Percentiles rank a stretch among this genome's conserved stretches.
phyloP scores from a whole-genome alignment of 768 basidiomycete species.

The Exsudoporus frostii region DNA sequence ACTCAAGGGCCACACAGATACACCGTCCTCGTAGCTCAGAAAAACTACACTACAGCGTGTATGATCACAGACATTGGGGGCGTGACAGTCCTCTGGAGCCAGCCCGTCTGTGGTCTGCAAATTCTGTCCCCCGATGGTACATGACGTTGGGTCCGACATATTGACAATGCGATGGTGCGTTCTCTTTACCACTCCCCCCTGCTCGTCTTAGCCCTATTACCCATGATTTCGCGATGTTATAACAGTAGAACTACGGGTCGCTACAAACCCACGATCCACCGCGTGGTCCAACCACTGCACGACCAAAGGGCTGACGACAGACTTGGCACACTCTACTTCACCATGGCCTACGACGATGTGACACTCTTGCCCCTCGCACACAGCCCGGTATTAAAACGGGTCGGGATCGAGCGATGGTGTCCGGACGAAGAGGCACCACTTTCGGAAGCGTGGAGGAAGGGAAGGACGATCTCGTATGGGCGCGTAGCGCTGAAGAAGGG shows the following conservation, averaged over 20 bases:
- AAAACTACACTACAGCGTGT: constrained; percentile 22
- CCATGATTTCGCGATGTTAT: neutral
- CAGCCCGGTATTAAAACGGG: constrained; percentile 47
- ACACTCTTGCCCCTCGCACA: constrained; percentile 41
- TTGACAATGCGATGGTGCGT: constrained; percentile 54
- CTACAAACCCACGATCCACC: constrained; percentile 58
- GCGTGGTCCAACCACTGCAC: constrained; percentile 53
- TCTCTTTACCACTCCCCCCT: neutral
- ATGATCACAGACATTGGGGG: constrained; percentile 51
- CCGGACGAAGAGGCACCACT: constrained; percentile 42
- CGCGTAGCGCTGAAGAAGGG: constrained; percentile 39
- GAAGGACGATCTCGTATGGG: constrained; percentile 49
- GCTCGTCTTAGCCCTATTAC: neutral
- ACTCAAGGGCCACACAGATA: constrained; percentile 59
- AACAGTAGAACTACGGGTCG: constrained; percentile 36
- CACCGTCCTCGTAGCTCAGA: neutral
- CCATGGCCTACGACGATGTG: constrained; percentile 48
- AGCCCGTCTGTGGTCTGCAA: constrained; percentile 56
- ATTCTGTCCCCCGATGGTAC: constrained; percentile 49
- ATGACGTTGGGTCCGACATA: constrained; percentile 58
- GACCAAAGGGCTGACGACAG: constrained; percentile 49
- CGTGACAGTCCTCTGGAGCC: constrained; percentile 56
- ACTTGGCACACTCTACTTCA: constrained; percentile 56
- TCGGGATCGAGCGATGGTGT: constrained; percentile 37
- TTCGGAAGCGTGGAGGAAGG: constrained; percentile 50